Base-by-base conservation (phyloP, 768 basidiomycete genomes). In the Termitomyces sp. region DNA sequence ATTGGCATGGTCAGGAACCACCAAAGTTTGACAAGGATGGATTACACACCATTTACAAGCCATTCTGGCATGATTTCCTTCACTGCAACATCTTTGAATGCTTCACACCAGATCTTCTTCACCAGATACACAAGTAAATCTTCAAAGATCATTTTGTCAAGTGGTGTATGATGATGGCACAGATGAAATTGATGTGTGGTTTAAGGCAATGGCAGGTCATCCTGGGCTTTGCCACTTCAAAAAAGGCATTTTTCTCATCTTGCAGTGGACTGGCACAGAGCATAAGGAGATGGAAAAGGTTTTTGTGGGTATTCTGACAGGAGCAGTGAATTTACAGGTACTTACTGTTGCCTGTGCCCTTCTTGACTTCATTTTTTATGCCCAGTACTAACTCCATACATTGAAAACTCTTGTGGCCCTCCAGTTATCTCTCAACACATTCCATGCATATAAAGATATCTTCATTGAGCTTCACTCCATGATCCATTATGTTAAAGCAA, bases 121-220 rank as follows among this genome's bases (percentile, higher is more conserved):
- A 83, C 62, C 79, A 82, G 59, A 63, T 82, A 0, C 76, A 81
- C 65, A 79, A 82, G 54, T 80, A 80, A 0, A 60, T 80, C 14
- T 79, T 82, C 69, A 76, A 77, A 47, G 74, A 79, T 46, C 79
- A 81, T 54, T 46, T 78, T 1, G 65, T 75, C 0, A 63, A 53
- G 1, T 82, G 78, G 56, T 57, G 56, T 27, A 47, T 20, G 20
- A 16, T 16, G 13, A 40, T 56, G 55, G 55, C 1, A 14, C 12
- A 18, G 30, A 45, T 10, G 40, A 57, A n/a, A 34, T 57, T n/a
- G 45, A 80, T 58, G 45, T 47, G 0, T 68, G 72, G 1, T 75
- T 74, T 56, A 62, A 65, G 9, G 57, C 63, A 1, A 74, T 78
- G 69, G 52, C 70, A 0, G n/a, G 26, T 2, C 64, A 72, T 60